Evolutionary conservation across 371 early-diverging fungal species (phyloP), one percentile per base, ranked within the genome.

Genomic region (Umbelopsis sp.): DNA sequence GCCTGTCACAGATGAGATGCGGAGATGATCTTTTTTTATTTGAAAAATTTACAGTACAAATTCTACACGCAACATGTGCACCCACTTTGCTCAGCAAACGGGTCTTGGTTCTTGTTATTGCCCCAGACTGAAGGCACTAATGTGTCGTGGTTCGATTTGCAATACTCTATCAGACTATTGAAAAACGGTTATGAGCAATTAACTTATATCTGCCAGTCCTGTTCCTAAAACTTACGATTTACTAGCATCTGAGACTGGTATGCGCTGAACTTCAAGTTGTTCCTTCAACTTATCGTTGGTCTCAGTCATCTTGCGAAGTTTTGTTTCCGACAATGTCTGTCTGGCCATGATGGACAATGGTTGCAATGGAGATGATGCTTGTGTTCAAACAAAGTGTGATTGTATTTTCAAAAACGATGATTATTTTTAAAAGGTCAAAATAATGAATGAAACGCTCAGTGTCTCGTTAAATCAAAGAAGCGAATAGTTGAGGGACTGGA

Each of bases 171-270:
- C 50, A 82, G 50, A 7, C 82, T 82, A 68, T 41, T 41, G 18
- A 25, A 50, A 10, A 50, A 10, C 7, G 24, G 32, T 22, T 48
- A 12, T 20, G 25, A 29, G 32, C 20, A 62, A 22, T 3, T 44
- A 50, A 44, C 16, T 12, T 41, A 2, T 41, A 41, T 10, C 12
- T 41, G 41, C 12, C 1, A 7, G 7, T 10, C 41, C 41, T 12
- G 7, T 41, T 1, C 41, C 41, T 12, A 41, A 41, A 12, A 12
- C 79, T 76, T 81, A 81, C 82, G 82, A 81, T 57, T 79, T 76
- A 72, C 79, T 81, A 25, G 82, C 82, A 72, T 81, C 82, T 38
- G 82, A 81, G 14, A 81, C 71, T 5, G 82, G 82, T 50, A 82
- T 76, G 66, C 82, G 82, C 57, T 71, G 74, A 45, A 82, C 79